Base-by-base conservation (phyloP, 176 grass and related monocot species). In the Saccharum spontaneum region DNA sequence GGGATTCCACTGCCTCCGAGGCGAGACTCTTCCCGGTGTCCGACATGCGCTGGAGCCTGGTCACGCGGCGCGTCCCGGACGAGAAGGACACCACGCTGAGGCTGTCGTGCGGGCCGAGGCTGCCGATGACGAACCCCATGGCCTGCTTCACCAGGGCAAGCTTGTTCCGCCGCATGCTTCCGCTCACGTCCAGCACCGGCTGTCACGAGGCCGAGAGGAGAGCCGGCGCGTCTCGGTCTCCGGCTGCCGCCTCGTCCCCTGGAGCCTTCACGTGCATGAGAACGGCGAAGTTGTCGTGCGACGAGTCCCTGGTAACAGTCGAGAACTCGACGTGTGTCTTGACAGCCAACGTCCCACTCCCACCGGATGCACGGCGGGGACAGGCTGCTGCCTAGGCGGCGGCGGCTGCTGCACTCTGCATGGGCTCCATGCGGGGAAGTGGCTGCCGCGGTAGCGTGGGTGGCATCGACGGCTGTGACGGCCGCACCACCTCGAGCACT, bases 121-220 rank as follows among this genome's bases (percentile, higher is more conserved):
- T 94, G 69, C 89, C 86, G 77, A 94, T 85, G 64, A 94, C 89
- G 82, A 94, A 94, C 18, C 54, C 64, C 89, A 94, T 94, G 22
- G 88, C 91, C 60, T 90, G 86, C 73, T 93, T 90, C 86, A 93
- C 64, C 7, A 88, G 89, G 14, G 41, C 76, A 1, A 94, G 49
- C 68, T 94, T 94, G 57, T 12, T 1, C 86, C 86, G 1, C 3
- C 5, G 55, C 92, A 94, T 94, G 89, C 92, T 91, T 22, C 92
- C 92, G 73, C 92, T 94, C 54, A 94, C 86, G 30, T 94, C 92
- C 0, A 94, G 76, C 73, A 94, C 92, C 10, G 92, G n/a, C n/a
- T n/a, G n/a, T 91, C 18, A 94, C 86, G 2, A 94, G 89, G 63
- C 91, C 92, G 0, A 94, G 63, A 2, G 89, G 79, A 8, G 86